These are phyloP conservation scores for Thelonectria olida DNA, from an alignment of 2,329 filamentous ascomycete genomes.

Conservation along the genomic window DNA sequence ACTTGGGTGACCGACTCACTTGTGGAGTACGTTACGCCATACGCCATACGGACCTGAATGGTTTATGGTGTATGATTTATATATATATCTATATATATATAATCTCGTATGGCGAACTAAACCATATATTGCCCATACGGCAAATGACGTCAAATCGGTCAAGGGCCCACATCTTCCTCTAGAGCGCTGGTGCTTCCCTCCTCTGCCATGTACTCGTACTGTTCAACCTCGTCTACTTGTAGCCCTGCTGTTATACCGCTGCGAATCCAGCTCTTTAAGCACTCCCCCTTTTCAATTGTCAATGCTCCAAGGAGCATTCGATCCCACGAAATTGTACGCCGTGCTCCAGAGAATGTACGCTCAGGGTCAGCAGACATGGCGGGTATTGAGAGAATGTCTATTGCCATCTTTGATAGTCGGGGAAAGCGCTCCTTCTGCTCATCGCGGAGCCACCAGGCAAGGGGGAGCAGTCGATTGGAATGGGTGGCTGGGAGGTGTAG, in stretches of 20 bases:
- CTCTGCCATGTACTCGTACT: too few relatives aligned
- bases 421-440: neutral
- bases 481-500: neutral
- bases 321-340: neutral
- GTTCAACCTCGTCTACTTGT: too few relatives aligned
- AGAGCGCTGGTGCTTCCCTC: too few relatives aligned
- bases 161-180: too few relatives aligned
- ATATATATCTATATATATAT: too few relatives aligned
- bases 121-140: too few relatives aligned
- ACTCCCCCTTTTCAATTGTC: neutral
- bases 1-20: too few relatives aligned
- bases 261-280: neutral
- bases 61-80: too few relatives aligned
- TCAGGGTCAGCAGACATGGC: neutral
- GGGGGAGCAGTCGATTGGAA: neutral
- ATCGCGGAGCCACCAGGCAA: neutral
- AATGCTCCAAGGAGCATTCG: neutral
- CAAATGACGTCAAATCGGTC: too few relatives aligned
- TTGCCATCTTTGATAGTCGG: neutral
- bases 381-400: neutral
- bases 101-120: too few relatives aligned
- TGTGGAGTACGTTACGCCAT: too few relatives aligned
- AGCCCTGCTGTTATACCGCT: neutral
- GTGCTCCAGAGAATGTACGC: neutral
- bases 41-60: too few relatives aligned